Base-by-base conservation (phyloP, 768 basidiomycete genomes). In the Sarcomyxa edulis region DNA sequence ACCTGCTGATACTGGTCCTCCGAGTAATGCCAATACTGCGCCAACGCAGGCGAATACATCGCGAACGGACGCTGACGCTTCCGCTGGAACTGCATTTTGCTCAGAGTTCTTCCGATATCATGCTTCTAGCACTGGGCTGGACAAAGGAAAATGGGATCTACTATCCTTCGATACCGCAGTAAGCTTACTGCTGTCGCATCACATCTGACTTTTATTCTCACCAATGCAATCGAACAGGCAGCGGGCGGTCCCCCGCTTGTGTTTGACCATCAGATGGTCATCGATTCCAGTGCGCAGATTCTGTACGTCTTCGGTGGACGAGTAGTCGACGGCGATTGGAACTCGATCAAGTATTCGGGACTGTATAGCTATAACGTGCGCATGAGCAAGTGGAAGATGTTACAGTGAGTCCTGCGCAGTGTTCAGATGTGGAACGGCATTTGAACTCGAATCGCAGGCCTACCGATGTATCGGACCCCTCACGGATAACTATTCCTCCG, bases 41-140 rank as follows among this genome's bases (percentile, higher is more conserved):
- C 43, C 29, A n/a, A 15, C 39, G 6, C 39, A 39, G 7, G 36
- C 39, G 3, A 37, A 36, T 23, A n/a, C n/a, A n/a, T n/a, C n/a
- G n/a, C 31, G 33, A 32, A 27, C 34, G n/a, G 39, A 46, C 22
- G 35, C 37, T 12, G 31, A 28, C 5, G 28, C 32, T 2, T 34
- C 42, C 12, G 24, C 42, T n/a, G n/a, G n/a, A n/a, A 42, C 54
- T 8, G 47, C 65, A 5, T 69, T 62, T 44, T 72, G 69, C 44
- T 81, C 83, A 2, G 85, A 90, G 42, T 87, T 90, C 55, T 87
- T 83, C 51, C 66, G 81, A 15, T 90, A 86, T 53, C 78, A 81
- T 50, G 83, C 82, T 1, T n/a, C n/a, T n/a, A n/a, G n/a, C n/a
- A 58, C 72, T 21, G 83, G 83, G 1, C 47, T 66, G 20, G 69